phyloP scores from a whole-genome alignment of 257 asterid species.

The Solanum gandarillasii region DNA sequence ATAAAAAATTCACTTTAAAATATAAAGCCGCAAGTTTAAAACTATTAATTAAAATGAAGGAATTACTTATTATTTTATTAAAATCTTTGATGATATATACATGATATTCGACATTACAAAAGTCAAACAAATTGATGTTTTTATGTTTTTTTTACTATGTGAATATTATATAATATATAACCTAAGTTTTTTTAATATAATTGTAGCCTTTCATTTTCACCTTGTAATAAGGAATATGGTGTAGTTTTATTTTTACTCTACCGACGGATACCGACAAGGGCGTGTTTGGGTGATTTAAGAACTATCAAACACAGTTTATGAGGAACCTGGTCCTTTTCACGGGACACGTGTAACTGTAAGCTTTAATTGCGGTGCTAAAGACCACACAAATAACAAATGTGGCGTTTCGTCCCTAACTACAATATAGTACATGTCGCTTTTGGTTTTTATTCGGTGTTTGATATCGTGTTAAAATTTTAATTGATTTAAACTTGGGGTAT shows the following conservation, averaged over 20 bases:
- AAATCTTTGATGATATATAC: background rate
- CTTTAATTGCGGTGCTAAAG: background rate
- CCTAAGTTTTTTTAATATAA: background rate
- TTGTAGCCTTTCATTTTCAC: background rate
- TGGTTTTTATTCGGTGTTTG: background rate
- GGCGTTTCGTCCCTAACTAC: background rate
- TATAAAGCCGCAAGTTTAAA: background rate
- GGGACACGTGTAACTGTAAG: conserved; percentile 11
- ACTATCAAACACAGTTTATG: background rate
- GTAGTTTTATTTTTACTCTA: background rate
- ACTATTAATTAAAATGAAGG: too few relatives aligned
- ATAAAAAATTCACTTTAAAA: too few relatives aligned
- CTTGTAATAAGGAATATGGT: background rate
- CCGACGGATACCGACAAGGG: conserved; percentile 31
- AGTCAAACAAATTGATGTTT: background rate
- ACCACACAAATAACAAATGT: background rate
- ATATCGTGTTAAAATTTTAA: fast-evolving
- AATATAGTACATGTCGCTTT: background rate
- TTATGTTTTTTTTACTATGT: background rate
- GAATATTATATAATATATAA: background rate
- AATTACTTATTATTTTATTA: background rate
- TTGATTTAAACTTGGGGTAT: fast-evolving
- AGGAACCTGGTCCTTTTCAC: background rate
- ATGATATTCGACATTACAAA: background rate
- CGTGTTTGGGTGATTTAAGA: background rate